phyloP scores from a whole-genome alignment of 345 rosid genomes.

The Abelmoschus esculentus region DNA sequence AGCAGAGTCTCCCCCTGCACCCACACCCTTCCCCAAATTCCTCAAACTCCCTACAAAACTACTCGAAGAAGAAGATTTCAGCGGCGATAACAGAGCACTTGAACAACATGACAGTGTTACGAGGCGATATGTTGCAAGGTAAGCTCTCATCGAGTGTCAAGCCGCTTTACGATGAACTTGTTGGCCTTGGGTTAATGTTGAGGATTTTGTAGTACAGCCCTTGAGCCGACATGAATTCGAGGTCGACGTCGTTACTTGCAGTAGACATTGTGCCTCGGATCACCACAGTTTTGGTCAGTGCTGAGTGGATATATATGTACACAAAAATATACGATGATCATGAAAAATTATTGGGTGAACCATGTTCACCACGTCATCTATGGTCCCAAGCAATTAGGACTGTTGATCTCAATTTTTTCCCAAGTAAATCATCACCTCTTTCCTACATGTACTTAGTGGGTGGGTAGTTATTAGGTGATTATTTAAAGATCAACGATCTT shows the following conservation, averaged over 20 bases:
- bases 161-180: constrained; percentile 47
- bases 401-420: too few relatives aligned
- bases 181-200: constrained; percentile 27
- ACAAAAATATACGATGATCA: too few relatives aligned
- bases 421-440: too few relatives aligned
- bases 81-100: constrained; percentile 46
- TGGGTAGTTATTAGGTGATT: too few relatives aligned
- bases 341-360: too few relatives aligned
- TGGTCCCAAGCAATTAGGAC: too few relatives aligned
- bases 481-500: too few relatives aligned
- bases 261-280: constrained; percentile 35
- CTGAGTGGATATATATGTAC: too few relatives aligned
- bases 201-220: constrained; percentile 38
- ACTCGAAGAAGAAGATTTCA: constrained; percentile 43
- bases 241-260: constrained; percentile 33
- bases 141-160: constrained; percentile 33
- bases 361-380: too few relatives aligned
- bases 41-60: constrained; percentile 52
- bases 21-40: constrained; percentile 24
- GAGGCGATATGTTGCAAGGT: constrained; percentile 50
- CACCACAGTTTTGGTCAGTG: constrained; percentile 41
- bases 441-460: too few relatives aligned
- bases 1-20: constrained; percentile 46
- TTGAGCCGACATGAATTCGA: constrained; percentile 34
- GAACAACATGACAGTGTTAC: constrained; percentile 50